Percentiles rank a stretch among this genome's conserved stretches.
Evolutionary conservation across 2,329 filamentous ascomycete genomes (phyloP).

Genomic region (Colletotrichum caudatum): DNA sequence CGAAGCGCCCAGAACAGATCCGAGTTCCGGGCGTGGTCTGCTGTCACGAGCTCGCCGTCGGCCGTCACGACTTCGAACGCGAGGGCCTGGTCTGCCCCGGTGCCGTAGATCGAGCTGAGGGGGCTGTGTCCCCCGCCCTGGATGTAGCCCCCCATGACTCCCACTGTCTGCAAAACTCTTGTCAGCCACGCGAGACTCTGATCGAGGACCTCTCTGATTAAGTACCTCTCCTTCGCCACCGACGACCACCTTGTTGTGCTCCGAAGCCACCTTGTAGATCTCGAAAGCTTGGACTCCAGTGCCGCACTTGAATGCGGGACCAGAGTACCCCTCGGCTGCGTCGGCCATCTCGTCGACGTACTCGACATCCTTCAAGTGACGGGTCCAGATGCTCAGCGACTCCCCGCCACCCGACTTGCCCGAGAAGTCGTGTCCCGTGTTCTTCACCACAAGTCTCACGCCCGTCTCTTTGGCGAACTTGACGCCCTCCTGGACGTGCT

Average conservation of each 20-base stretch:
- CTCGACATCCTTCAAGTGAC: slow-evolving; percentile 21
- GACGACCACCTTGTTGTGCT: slow-evolving; percentile 15
- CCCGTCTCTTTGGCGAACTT: slow-evolving; percentile 27
- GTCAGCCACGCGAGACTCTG: not conserved
- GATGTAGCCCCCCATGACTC: slow-evolving; percentile 68
- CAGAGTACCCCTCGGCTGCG: slow-evolving; percentile 15
- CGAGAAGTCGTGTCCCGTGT: slow-evolving; percentile 28
- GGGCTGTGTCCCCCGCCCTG: slow-evolving; percentile 71
- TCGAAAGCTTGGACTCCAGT: slow-evolving; percentile 17
- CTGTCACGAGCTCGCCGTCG: slow-evolving; percentile 60
- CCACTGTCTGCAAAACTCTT: slow-evolving; percentile 57
- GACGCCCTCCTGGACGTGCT: slow-evolving; percentile 30
- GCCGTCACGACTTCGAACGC: slow-evolving; percentile 67
- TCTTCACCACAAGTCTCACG: slow-evolving; percentile 30
- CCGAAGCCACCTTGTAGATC: slow-evolving; percentile 15
- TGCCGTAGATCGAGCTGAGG: slow-evolving; percentile 64
- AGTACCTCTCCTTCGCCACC: slow-evolving; percentile 26
- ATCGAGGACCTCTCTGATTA: not conserved
- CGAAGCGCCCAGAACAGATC: slow-evolving; percentile 74
- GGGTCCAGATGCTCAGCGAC: slow-evolving; percentile 34
- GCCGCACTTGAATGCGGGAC: slow-evolving; percentile 24
- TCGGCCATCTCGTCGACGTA: slow-evolving; percentile 9
- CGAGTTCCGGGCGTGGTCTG: slow-evolving; percentile 58
- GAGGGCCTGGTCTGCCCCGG: slow-evolving; percentile 70
- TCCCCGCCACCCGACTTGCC: slow-evolving; percentile 25